Conservation (phyloP, 495 filamentous ascomycete species). For the Stereocaulon alpinum region DNA sequence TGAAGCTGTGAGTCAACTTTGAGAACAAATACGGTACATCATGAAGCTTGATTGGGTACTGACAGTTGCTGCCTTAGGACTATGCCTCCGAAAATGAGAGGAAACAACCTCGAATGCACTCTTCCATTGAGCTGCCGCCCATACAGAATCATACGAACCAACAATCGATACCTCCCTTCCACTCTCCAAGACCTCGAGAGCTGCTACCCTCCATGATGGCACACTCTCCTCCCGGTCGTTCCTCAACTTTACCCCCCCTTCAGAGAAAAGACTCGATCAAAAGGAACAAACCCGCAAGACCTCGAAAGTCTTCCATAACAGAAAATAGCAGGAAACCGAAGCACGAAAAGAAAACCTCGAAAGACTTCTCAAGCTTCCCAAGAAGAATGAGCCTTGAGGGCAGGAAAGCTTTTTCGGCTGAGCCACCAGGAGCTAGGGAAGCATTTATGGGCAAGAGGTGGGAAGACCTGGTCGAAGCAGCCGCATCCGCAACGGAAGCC, state of each 20-base stretch:
- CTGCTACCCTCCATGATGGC: conserved; percentile 73
- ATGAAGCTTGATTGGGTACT: background rate
- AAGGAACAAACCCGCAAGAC: conserved; percentile 52
- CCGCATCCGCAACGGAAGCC: conserved; percentile 74
- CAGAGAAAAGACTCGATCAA: conserved; percentile 31
- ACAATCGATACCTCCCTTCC: conserved; percentile 53
- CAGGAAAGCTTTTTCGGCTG: conserved; percentile 74
- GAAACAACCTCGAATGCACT: conserved; percentile 44
- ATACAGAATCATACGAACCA: conserved; percentile 63
- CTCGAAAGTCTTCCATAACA: conserved; percentile 74
- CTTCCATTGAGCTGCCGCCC: conserved; percentile 64
- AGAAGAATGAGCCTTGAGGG: conserved; percentile 62
- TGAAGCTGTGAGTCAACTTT: conserved; percentile 54
- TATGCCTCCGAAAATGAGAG: conserved; percentile 63
- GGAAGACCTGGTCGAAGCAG: conserved; percentile 90
- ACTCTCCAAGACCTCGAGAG: conserved; percentile 52
- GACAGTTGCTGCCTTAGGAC: conserved; percentile 39
- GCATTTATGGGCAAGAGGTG: conserved; percentile 75
- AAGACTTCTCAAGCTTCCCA: conserved; percentile 46
- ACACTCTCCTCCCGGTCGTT: conserved; percentile 74
- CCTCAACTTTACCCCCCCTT: conserved; percentile 73
- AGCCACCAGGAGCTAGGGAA: conserved; percentile 50
- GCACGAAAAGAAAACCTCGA: conserved; percentile 69
- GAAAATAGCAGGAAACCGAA: conserved; percentile 61
- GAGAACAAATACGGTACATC: background rate